Percentiles rank a stretch among this genome's conserved stretches.
Evolutionary conservation across 1,284 basidiomycete species (phyloP).

Genomic region (Puccinia triticina): DNA sequence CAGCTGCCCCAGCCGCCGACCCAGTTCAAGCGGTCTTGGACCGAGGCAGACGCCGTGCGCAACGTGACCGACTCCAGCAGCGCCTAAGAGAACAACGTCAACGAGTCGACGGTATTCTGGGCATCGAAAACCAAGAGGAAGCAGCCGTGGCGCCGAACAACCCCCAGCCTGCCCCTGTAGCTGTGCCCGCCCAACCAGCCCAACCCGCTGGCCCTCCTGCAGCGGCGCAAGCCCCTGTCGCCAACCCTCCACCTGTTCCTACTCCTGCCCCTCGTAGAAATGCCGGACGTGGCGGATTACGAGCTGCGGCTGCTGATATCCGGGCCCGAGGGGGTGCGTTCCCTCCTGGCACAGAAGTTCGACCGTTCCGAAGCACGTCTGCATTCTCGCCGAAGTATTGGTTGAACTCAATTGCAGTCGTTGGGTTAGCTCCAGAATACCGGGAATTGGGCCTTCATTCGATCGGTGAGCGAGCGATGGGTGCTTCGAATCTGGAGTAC

Average conservation of each 20-base stretch:
- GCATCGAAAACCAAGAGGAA: slow-evolving; percentile 12
- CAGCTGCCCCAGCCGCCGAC: slow-evolving; percentile 27
- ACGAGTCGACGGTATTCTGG: slow-evolving; percentile 2
- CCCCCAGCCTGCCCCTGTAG: slow-evolving; percentile 7
- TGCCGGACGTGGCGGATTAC: background rate
- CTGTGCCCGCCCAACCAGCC: background rate
- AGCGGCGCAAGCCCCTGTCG: too few species aligned
- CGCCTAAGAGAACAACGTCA: slow-evolving; percentile 27
- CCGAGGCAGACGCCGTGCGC: slow-evolving; percentile 44
- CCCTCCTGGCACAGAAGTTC: slow-evolving; percentile 43
- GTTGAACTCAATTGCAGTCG: too few species aligned
- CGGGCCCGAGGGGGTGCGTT: slow-evolving; percentile 52
- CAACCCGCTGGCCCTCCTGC: too few species aligned
- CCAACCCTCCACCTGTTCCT: too few species aligned
- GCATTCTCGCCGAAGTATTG: too few species aligned
- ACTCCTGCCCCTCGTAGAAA: too few species aligned
- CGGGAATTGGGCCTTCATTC: too few species aligned
- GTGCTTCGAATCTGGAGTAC: slow-evolving; percentile 52
- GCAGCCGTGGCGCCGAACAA: background rate
- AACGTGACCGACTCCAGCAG: slow-evolving; percentile 38
- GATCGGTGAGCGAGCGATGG: too few species aligned
- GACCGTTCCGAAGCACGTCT: slow-evolving; percentile 50
- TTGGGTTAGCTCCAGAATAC: too few species aligned
- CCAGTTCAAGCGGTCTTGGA: slow-evolving; percentile 51
- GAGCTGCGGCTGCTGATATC: slow-evolving; percentile 12